A percentile compares a stretch with the other conserved stretches of the same genome.
Evolutionary conservation across 345 rosid species (phyloP).

Genomic region (Sonneratia caseolaris): DNA sequence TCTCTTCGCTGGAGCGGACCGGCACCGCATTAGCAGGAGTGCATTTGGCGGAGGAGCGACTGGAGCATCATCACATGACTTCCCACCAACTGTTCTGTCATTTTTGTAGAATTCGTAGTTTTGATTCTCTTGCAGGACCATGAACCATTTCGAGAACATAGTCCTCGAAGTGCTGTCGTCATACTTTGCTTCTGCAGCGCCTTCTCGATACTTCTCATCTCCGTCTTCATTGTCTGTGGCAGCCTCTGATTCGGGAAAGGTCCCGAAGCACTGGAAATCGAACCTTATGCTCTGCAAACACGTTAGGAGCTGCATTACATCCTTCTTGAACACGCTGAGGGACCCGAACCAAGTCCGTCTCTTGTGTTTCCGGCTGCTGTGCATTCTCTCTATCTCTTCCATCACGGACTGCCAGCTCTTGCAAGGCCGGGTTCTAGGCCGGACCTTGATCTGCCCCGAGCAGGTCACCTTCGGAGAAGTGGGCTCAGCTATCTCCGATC

Average conservation of each 20-base stretch:
- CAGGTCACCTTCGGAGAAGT: conserved; percentile 90
- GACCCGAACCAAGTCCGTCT: conserved; percentile 19
- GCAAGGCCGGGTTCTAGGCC: conserved; percentile 41
- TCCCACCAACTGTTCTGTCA: conserved; percentile 10
- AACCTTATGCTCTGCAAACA: conserved; percentile 27
- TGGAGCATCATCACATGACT: conserved; percentile 7
- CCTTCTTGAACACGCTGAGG: conserved; percentile 27
- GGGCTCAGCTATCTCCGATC: conserved; percentile 49
- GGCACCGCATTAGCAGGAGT: conserved; percentile 36
- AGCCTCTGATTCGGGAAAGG: conserved; percentile 21
- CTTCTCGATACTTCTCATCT: conserved; percentile 4
- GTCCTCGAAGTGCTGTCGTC: conserved; percentile 19
- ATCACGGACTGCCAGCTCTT: conserved; percentile 51
- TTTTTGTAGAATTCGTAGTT: conserved; percentile 1
- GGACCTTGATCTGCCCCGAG: conserved; percentile 90
- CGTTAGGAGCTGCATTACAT: conserved; percentile 29
- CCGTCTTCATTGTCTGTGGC: conserved; percentile 19
- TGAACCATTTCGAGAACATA: conserved; percentile 35
- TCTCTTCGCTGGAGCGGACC: conserved; percentile 38
- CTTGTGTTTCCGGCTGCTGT: conserved; percentile 16
- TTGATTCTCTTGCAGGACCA: conserved; percentile 34
- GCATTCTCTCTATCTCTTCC: conserved; percentile 21
- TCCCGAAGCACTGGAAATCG: conserved; percentile 29
- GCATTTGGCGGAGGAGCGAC: conserved; percentile 37
- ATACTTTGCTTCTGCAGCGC: conserved; percentile 9